These are phyloP conservation scores for Paraleonurus japonicus DNA, from an alignment of 257 asterid species.

Conservation along the genomic window DNA sequence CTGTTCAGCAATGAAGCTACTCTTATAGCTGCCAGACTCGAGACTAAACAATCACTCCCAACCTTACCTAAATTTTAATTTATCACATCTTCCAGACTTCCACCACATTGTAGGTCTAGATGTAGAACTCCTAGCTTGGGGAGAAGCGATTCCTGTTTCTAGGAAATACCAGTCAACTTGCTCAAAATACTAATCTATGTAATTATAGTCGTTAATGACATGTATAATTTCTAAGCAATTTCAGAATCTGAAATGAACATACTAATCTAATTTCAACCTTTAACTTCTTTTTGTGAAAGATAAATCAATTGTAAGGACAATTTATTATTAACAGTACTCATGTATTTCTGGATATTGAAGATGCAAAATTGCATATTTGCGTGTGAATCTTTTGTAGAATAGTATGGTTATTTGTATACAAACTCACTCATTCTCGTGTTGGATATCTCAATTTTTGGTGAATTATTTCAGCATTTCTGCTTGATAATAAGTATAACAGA, in stretches of 20 bases:
- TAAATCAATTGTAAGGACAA: neutral
- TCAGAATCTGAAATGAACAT: neutral
- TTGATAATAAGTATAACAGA: neutral
- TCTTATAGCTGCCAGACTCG: no score
- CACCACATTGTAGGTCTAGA: neutral
- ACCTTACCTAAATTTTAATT: no score
- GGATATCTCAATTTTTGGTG: conserved; percentile 1
- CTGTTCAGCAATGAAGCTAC: no score
- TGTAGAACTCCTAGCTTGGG: neutral
- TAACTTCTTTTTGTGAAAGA: neutral
- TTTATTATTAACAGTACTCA: neutral
- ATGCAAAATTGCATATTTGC: neutral
- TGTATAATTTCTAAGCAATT: neutral
- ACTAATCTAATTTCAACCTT: neutral
- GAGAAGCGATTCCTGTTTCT: neutral
- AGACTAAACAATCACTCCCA: no score
- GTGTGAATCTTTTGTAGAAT: neutral
- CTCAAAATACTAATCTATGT: neutral
- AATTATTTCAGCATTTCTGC: conserved; percentile 12
- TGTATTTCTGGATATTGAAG: neutral
- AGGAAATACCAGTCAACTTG: neutral
- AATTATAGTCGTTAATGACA: no score
- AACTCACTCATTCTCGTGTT: conserved; percentile 10
- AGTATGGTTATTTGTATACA: neutral
- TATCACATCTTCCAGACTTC: neutral